Evolutionary conservation across 2,329 filamentous ascomycete genomes (phyloP), one percentile per base, ranked within the genome.

Genomic region (Trichoderma breve): DNA sequence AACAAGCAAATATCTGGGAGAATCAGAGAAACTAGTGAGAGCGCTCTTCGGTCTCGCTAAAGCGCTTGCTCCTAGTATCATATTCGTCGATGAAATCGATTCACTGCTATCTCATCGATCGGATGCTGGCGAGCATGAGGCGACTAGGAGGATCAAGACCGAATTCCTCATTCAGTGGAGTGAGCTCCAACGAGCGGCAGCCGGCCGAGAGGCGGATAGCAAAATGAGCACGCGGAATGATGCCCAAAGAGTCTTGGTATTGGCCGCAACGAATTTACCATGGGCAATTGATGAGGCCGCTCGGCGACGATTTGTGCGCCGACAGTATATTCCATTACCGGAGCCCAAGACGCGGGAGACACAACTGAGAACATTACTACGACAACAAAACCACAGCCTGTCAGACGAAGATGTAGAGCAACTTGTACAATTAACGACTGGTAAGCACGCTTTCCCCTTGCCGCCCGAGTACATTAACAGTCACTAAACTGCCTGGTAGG

Each of bases 261-360:
- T 99, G 43, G 96, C 96, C 1, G 96, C 96, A 24, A 99, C 96
- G 0, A 99, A 99, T 79, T 81, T 98, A 72, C 96, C 96, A 0
- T 99, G 96, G 96, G 94, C 95, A 39, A 98, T 99, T 76, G 96
- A 99, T 76, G 96, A 98, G 81, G 96, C 96, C 28, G 96, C 96
- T 1, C 87, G 96, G 72, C 87, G 96, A 71, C 87, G 96, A 65
- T 99, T 99, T 79, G 95, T 98, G 15, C 87, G 96, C 74, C 88
- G 96, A 72, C 96, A 98, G 81, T 99, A 99, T 80, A 99, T 99
- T 73, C 95, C 96, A 1, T 83, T 99, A 11, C 96, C 96, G 0
- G 96, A 98, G 79, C 88, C 90, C 12, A 89, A 91, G 75, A 97
- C 97, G 1, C 88, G 96, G 71, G 90, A 90, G 71, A 87, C 89